These are phyloP conservation scores for Aspergillus asperescens DNA, from an alignment of 495 filamentous ascomycete genomes.

Conservation along the genomic window DNA sequence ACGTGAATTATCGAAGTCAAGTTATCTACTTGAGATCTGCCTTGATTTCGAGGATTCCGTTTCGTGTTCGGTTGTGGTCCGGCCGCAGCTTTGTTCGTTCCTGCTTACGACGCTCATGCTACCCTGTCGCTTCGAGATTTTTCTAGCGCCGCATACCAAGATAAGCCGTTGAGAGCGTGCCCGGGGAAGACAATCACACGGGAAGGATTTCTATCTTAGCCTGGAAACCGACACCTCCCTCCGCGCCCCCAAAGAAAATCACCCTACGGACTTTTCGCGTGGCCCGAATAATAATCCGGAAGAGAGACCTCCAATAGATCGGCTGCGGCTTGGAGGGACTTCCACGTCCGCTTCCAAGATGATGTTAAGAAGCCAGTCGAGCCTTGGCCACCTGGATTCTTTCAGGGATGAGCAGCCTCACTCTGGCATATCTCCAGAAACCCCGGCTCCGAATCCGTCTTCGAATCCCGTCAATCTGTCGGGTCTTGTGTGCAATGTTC, in stretches of 20 bases:
- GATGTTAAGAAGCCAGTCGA: conserved; percentile 47
- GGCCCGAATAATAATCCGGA: background rate
- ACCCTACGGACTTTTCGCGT: background rate
- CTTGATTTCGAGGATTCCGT: background rate
- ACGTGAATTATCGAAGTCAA: background rate
- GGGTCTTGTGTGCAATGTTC: conserved; percentile 89
- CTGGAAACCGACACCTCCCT: background rate
- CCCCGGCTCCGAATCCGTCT: conserved; percentile 28
- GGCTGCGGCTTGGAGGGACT: conserved; percentile 1
- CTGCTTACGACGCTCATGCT: conserved; percentile 18
- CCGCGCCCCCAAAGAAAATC: background rate
- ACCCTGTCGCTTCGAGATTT: conserved; percentile 16
- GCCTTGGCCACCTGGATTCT: conserved; percentile 36
- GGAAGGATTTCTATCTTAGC: background rate
- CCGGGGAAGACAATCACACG: background rate
- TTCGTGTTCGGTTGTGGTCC: conserved; percentile 3
- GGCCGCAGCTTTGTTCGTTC: conserved; percentile 4
- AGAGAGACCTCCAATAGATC: conserved; percentile 1
- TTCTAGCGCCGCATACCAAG: conserved; percentile 12
- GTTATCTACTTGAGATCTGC: background rate
- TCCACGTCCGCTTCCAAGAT: conserved; percentile 24
- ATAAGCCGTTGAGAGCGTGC: conserved; percentile 11
- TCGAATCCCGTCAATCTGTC: conserved; percentile 63
- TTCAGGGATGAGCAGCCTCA: conserved; percentile 31
- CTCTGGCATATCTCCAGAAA: conserved; percentile 29